A percentile compares a stretch with the other conserved stretches of the same genome.
These are phyloP conservation scores for Coemansia sp. DNA, from an alignment of 192 early-diverging fungal genomes.

Conservation along the genomic window DNA sequence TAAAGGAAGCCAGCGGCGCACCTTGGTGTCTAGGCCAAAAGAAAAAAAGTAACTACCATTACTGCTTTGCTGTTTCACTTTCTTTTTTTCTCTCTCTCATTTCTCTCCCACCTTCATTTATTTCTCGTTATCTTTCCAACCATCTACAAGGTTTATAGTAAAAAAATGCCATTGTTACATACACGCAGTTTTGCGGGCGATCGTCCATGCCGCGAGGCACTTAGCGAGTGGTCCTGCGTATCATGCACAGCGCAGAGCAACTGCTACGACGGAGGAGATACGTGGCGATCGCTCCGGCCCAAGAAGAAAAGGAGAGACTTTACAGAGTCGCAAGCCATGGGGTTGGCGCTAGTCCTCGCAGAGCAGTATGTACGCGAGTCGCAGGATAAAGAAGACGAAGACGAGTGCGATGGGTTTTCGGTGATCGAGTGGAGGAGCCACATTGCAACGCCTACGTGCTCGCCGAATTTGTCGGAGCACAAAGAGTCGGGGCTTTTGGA, in stretches of 20 bases:
- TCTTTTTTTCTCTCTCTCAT: neutral
- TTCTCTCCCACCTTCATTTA: neutral
- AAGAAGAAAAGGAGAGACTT: conserved; percentile 1
- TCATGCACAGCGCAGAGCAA: conserved; percentile 9
- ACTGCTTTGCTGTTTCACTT: neutral
- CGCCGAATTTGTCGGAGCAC: neutral
- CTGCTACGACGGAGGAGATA: conserved; percentile 8
- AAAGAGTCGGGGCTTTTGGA: neutral
- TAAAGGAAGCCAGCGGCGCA: neutral
- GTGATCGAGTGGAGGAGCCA: conserved; percentile 1
- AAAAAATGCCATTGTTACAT: neutral
- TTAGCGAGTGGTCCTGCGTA: conserved; percentile 12
- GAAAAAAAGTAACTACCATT: no score
- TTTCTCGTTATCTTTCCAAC: neutral
- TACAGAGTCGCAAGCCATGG: conserved; percentile 27
- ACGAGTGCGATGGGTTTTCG: neutral
- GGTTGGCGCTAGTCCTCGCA: conserved; percentile 26
- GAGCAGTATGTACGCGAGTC: conserved; percentile 28
- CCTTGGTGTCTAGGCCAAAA: neutral
- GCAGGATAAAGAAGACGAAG: neutral
- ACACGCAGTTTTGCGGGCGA: neutral
- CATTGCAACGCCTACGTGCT: neutral
- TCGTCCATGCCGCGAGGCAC: conserved; percentile 1
- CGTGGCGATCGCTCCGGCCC: neutral
- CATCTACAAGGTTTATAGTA: neutral